Evolutionary conservation across 352 stramenopile species (phyloP), one percentile per base, ranked within the genome.

Genomic region (Pythium grandisporangium): DNA sequence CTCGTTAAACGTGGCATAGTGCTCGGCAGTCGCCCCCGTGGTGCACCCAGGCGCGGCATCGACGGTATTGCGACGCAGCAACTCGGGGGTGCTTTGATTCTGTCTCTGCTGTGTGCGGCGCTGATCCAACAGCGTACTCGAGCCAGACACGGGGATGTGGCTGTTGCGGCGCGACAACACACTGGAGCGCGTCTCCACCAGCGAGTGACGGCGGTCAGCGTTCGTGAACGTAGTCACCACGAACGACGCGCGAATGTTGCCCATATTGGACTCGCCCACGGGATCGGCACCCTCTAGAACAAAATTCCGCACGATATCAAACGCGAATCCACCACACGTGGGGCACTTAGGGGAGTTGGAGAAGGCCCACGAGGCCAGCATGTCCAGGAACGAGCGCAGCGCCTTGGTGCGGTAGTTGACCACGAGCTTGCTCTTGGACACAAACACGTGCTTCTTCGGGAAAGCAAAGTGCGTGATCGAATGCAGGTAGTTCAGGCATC

Each of bases 401-500:
- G 77, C 80, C 46, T 87, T 83, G 37, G 85, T 63, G 30, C 80
- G 80, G 49, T 93, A 93, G 58, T 93, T 90, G 41, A 93, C 51
- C 5, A 93, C 77, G 2, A 73, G 55, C n/a, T 70, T 64, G 35
- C 73, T 80, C 33, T 70, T 60, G 11, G 80, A 90, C 11, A 71
- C 78, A 45, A 93, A 89, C 5, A 88, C 33, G 51, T 93, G 80
- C 58, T 93, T 93, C 59, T 89, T 90, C 1, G 80, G 80, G 45
- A 93, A 93, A 30, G 81, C 70, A 50, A 93, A 93, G 46, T 64
- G 57, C 51, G 74, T 58, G 55, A 93, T 76, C 29, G 74, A 62
- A 53, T 84, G 65, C 34, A 89, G 51, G 42, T 91, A 91, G 45
- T 87, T 88, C 30, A 74, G 39, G 48, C 80, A 93, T 4, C 80